Evolutionary conservation across 768 basidiomycete genomes (phyloP).

Genomic region (Pleurotus citrinopileatus): DNA sequence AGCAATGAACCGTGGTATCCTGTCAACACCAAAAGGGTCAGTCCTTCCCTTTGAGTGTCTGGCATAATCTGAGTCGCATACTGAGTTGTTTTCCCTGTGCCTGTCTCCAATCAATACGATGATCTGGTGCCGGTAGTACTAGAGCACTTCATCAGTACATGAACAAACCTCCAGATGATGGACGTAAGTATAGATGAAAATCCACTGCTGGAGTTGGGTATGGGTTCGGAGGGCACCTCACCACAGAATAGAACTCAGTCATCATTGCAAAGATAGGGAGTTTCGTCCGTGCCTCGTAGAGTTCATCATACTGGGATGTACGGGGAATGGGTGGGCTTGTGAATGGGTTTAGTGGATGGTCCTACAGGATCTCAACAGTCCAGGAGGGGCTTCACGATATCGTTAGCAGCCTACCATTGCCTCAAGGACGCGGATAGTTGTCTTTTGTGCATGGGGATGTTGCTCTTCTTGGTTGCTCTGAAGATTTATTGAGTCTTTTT

Average conservation of each 20-base stretch:
- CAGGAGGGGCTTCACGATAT: too few relatives aligned
- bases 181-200: too few relatives aligned
- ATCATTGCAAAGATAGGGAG: slow-evolving; percentile 91
- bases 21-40: slow-evolving; percentile 33
- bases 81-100: slow-evolving; percentile 96
- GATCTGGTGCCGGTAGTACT: slow-evolving; percentile 81
- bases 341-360: slow-evolving; percentile 84
- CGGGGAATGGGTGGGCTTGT: slow-evolving; percentile 62
- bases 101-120: slow-evolving; percentile 89
- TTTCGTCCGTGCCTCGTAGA: slow-evolving; percentile 79
- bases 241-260: slow-evolving; percentile 89
- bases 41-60: too few relatives aligned
- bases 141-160: too few relatives aligned
- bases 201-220: slow-evolving; percentile 16
- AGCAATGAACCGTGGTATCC: slow-evolving; percentile 95
- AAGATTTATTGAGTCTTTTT: too few relatives aligned
- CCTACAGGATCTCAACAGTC: slow-evolving; percentile 48
- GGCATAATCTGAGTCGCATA: slow-evolving; percentile 50
- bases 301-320: slow-evolving; percentile 79
- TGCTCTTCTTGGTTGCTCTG: too few relatives aligned
- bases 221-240: too few relatives aligned
- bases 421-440: too few relatives aligned
- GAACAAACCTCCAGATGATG: too few relatives aligned
- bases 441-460: too few relatives aligned
- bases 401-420: too few relatives aligned